Conservation (phyloP, 371 early-diverging fungal species). For the Mortierella polycephala region DNA sequence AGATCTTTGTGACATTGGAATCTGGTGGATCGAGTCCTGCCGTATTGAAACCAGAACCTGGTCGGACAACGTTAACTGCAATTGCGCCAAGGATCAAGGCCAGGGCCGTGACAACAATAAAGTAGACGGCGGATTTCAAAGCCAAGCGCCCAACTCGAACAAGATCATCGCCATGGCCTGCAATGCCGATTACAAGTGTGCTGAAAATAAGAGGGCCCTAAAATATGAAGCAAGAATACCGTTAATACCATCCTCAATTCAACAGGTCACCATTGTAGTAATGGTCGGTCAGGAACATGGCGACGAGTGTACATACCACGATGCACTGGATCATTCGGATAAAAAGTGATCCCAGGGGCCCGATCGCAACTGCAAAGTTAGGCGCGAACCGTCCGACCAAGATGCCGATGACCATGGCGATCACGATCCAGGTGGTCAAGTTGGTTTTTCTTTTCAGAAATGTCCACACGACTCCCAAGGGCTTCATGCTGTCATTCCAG, state of each 20-base stretch:
- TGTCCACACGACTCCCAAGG: slow-evolving; percentile 3
- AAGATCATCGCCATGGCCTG: slow-evolving; percentile 76
- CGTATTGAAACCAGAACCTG: slow-evolving; percentile 61
- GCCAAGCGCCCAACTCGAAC: slow-evolving; percentile 67
- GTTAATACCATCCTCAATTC: too few relatives aligned
- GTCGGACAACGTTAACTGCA: slow-evolving; percentile 71
- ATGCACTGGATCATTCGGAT: slow-evolving; percentile 75
- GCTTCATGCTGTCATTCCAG: not conserved
- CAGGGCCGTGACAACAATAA: slow-evolving; percentile 70
- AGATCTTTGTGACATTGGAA: slow-evolving; percentile 54
- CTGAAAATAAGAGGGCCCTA: slow-evolving; percentile 74
- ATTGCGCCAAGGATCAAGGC: slow-evolving; percentile 75
- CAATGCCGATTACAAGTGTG: slow-evolving; percentile 76
- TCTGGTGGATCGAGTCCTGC: slow-evolving; percentile 52
- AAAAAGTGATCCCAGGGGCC: slow-evolving; percentile 64
- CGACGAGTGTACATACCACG: slow-evolving; percentile 57
- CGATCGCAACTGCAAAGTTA: slow-evolving; percentile 56
- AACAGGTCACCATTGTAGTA: too few relatives aligned
- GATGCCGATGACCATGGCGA: slow-evolving; percentile 69
- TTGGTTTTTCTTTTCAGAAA: slow-evolving; percentile 57
- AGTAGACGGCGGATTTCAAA: slow-evolving; percentile 69
- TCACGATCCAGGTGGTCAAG: slow-evolving; percentile 67
- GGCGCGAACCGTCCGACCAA: slow-evolving; percentile 66
- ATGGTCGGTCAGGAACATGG: too few relatives aligned
- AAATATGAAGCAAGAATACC: not conserved